Evolutionary conservation across 495 filamentous ascomycete genomes (phyloP), one percentile per base, ranked within the genome.

Genomic region (Xylaria scruposa): DNA sequence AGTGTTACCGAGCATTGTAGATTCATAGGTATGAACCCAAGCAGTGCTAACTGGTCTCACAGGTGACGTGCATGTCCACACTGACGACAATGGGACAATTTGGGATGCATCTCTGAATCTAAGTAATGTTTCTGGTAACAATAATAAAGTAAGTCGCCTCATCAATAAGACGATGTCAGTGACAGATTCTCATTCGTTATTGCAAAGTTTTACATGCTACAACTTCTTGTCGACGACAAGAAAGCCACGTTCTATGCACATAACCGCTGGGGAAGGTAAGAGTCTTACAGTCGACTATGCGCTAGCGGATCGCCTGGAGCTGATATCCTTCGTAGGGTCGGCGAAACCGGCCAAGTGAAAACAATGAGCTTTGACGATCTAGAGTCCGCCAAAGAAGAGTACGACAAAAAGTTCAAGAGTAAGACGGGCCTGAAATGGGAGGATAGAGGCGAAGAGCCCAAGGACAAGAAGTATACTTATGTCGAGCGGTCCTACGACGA

Each of bases 401-500:
- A 90, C 70, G 78, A 89, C 42, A 89, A 87, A 73, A 90, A 90
- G 67, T 93, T 93, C 84, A 92, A 85, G 71, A 85, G 85, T 59
- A 93, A 93, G 75, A 85, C 89, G 0, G 91, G 91, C 6, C 75
- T 88, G 19, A 78, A 74, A 8, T 93, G 91, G 91, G 82, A 80
- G 2, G 76, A 90, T 60, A 82, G 91, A 4, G 71, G 81, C 5
- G 79, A 85, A 5, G 72, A 81, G 1, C 87, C 88, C 1, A 89
- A 87, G 44, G 76, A 78, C 3, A 81, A 79, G 12, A 91, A 92
- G 72, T 93, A 93, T 75, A 88, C 89, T 2, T 93, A 89, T 76
- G 80, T 93, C 51, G 88, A 91, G 78, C 81, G 59, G 4, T 81
- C 83, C 31, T 75, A 72, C 36, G 79, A 76, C 12, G 76, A 75